phyloP scores from a whole-genome alignment of 2,329 filamentous ascomycete genomes.

The Penicillium sp. region DNA sequence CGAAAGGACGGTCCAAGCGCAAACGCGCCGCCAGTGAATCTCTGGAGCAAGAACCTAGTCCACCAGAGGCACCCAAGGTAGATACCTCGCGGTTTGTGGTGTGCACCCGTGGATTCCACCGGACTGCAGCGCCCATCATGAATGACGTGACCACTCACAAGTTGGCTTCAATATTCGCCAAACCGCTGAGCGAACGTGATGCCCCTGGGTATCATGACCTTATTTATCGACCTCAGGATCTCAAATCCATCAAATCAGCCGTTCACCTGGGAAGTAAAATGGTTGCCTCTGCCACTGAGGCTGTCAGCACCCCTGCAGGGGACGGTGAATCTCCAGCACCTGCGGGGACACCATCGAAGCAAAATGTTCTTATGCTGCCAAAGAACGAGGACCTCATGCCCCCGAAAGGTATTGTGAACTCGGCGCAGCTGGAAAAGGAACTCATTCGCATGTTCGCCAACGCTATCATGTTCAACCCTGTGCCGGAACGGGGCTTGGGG shows the following conservation, averaged over 20 bases:
- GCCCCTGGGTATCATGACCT: conserved; percentile 70
- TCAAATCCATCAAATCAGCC: conserved; percentile 69
- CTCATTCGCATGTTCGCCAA: conserved; percentile 96
- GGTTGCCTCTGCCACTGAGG: conserved; percentile 44
- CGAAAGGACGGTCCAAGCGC: conserved; percentile 34
- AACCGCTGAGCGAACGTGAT: conserved; percentile 66
- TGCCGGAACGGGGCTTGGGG: conserved; percentile 66
- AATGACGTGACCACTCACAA: conserved; percentile 73
- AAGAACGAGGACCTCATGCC: conserved; percentile 72
- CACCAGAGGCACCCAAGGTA: conserved; percentile 24
- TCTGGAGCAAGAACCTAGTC: conserved; percentile 26
- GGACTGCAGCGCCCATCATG: conserved; percentile 65
- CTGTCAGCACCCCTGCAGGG: conserved; percentile 61
- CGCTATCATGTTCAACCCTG: conserved; percentile 95
- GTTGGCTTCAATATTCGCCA: conserved; percentile 72
- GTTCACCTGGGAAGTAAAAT: conserved; percentile 50
- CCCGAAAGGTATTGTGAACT: conserved; percentile 87
- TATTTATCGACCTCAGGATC: conserved; percentile 67
- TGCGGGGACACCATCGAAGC: conserved; percentile 35
- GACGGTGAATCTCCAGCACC: conserved; percentile 49
- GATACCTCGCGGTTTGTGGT: conserved; percentile 36
- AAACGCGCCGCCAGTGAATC: conserved; percentile 37
- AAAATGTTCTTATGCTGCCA: conserved; percentile 39
- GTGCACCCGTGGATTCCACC: conserved; percentile 49
- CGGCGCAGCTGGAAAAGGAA: conserved; percentile 84